Conservation (phyloP, 129 eudicot genomes). For the Chrysanthemum makinoi region DNA sequence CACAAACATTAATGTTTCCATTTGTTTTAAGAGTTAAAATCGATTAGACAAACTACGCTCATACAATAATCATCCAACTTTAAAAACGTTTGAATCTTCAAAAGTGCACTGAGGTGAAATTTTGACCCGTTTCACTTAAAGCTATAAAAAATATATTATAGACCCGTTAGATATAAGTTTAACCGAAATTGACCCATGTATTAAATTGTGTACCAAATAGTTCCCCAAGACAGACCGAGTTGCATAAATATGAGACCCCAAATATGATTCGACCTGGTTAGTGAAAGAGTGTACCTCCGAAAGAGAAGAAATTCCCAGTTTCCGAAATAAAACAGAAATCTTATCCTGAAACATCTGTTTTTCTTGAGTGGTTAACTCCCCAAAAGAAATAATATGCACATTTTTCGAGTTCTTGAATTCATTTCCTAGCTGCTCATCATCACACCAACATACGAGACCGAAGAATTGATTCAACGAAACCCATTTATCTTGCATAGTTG, state of each 20-base stretch:
- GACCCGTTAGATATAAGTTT: too few species aligned
- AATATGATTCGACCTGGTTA: too few species aligned
- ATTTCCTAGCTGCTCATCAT: constrained; percentile 60
- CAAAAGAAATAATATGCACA: constrained; percentile 60
- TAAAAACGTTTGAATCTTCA: too few species aligned
- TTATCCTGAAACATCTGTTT: constrained; percentile 39
- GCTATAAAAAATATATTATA: too few species aligned
- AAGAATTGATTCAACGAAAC: constrained; percentile 70
- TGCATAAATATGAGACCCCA: neutral
- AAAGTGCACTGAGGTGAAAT: too few species aligned
- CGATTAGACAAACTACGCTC: too few species aligned
- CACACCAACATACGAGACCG: constrained; percentile 82
- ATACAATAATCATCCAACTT: too few species aligned
- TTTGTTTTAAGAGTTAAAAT: too few species aligned
- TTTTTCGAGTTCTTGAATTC: constrained; percentile 53
- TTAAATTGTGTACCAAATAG: too few species aligned
- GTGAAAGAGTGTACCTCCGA: constrained; percentile 51
- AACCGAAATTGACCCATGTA: too few species aligned
- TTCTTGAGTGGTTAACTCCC: constrained; percentile 54
- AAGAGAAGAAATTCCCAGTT: constrained; percentile 63
- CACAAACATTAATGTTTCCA: too few species aligned
- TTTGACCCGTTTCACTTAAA: too few species aligned
- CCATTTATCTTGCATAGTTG: constrained; percentile 78
- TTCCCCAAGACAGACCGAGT: neutral
- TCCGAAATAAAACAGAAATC: constrained; percentile 47